Percentiles rank a stretch among this genome's conserved stretches.
Conservation (phyloP, 345 rosid genomes). For the Euphorbia peplus region DNA sequence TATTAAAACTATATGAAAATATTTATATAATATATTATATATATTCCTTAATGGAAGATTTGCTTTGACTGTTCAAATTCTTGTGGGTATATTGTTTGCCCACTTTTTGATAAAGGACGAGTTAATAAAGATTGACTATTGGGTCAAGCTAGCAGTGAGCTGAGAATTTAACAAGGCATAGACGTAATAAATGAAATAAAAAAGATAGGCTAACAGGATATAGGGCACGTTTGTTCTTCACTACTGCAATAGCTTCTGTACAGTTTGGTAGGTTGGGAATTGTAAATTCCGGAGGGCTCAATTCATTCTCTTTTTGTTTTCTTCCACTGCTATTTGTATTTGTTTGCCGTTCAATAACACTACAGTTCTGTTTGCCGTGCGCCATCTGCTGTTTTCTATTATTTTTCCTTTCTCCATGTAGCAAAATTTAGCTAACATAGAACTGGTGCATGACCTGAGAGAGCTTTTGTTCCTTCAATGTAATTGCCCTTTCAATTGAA, state of each 20-base stretch:
- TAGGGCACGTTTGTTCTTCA: neutral
- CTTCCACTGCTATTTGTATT: neutral
- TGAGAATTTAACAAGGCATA: too few species aligned
- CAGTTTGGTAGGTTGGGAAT: neutral
- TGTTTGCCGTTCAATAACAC: neutral
- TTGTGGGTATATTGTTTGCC: neutral
- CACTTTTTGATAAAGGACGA: neutral
- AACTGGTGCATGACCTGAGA: neutral
- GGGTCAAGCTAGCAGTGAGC: too few species aligned
- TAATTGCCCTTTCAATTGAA: neutral
- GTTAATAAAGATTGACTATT: neutral
- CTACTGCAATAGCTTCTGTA: neutral
- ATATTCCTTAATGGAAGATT: neutral
- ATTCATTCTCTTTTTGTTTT: neutral
- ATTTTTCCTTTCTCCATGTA: neutral
- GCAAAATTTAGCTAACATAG: neutral
- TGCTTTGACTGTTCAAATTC: neutral
- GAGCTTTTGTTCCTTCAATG: neutral
- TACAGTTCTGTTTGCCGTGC: neutral
- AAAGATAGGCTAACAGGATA: too few species aligned
- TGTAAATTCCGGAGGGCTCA: neutral
- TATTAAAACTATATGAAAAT: neutral
- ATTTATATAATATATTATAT: too few species aligned
- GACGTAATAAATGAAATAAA: too few species aligned
- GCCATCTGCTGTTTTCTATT: neutral